These are phyloP conservation scores for Exserohilum rostratum DNA, from an alignment of 2,329 filamentous ascomycete species.

Conservation along the genomic window DNA sequence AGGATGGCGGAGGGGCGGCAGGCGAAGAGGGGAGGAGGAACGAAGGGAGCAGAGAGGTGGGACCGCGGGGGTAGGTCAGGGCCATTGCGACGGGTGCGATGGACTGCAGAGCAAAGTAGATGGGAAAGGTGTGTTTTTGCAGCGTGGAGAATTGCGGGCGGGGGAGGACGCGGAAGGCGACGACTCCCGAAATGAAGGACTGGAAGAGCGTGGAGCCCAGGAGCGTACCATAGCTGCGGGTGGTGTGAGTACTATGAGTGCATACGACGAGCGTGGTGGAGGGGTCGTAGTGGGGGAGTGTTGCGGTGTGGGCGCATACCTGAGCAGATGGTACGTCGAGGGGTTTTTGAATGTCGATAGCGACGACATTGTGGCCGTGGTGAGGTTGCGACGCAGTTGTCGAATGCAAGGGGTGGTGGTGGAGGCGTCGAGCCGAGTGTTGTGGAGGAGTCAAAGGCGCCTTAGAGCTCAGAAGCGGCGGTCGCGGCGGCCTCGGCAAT, in stretches of 20 bases:
- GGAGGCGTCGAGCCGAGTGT: neutral
- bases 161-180: slow-evolving; percentile 77
- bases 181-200: slow-evolving; percentile 75
- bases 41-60: slow-evolving; percentile 10
- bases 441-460: neutral
- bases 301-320: slow-evolving; percentile 53
- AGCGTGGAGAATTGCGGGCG: slow-evolving; percentile 81
- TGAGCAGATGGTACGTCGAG: slow-evolving; percentile 77
- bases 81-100: slow-evolving; percentile 73
- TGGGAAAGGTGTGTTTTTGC: slow-evolving; percentile 77
- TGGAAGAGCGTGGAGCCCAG: slow-evolving; percentile 89
- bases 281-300: neutral
- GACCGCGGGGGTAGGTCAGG: slow-evolving; percentile 71
- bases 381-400: neutral
- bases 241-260: neutral
- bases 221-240: slow-evolving; percentile 78
- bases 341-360: slow-evolving; percentile 63
- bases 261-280: slow-evolving; percentile 9
- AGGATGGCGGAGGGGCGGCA: neutral
- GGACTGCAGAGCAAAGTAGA: slow-evolving; percentile 88
- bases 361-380: slow-evolving; percentile 44
- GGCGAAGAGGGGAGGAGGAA: neutral
- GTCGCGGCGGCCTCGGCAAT: slow-evolving; percentile 15
- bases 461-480: neutral
- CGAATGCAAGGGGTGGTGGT: neutral